Evolutionary conservation across 257 asterid species (phyloP).

Genomic region (Solanum appendiculatum): DNA sequence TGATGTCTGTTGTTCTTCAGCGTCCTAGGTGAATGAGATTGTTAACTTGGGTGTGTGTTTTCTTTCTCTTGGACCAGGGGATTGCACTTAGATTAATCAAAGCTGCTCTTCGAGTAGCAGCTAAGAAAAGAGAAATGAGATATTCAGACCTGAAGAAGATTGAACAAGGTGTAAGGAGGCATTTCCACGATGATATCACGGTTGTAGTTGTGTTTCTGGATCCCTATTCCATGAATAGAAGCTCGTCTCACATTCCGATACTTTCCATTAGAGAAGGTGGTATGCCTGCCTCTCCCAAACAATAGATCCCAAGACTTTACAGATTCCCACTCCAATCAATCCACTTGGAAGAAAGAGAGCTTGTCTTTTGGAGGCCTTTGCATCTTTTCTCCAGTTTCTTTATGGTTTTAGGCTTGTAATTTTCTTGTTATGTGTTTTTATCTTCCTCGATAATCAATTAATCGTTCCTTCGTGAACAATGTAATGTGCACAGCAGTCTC

Average conservation of each 20-base stretch:
- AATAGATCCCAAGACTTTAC: slow-evolving; percentile 2
- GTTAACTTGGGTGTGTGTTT: not conserved
- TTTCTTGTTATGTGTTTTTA: not conserved
- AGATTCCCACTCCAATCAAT: not conserved
- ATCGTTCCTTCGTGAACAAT: not conserved
- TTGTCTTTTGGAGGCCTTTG: not conserved
- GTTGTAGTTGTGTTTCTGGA: slow-evolving; percentile 70
- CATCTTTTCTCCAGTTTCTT: not conserved
- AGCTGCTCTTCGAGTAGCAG: slow-evolving; percentile 73
- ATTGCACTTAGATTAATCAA: slow-evolving; percentile 66
- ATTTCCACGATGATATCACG: slow-evolving; percentile 92
- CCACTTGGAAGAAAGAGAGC: not conserved
- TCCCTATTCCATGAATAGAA: slow-evolving; percentile 21
- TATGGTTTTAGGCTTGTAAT: not conserved
- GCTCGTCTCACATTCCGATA: slow-evolving; percentile 11
- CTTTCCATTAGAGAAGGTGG: slow-evolving; percentile 49
- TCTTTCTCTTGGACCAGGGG: slow-evolving; percentile 36
- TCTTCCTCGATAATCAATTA: not conserved
- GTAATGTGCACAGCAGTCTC: not conserved
- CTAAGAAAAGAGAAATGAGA: slow-evolving; percentile 92
- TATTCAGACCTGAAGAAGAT: slow-evolving; percentile 85
- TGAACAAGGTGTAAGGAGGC: slow-evolving; percentile 84
- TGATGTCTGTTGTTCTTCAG: not conserved
- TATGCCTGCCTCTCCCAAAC: slow-evolving; percentile 17
- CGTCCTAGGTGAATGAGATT: not conserved